Base-by-base conservation (phyloP, 805 yeast species). In the Candida arabinofermentans region DNA sequence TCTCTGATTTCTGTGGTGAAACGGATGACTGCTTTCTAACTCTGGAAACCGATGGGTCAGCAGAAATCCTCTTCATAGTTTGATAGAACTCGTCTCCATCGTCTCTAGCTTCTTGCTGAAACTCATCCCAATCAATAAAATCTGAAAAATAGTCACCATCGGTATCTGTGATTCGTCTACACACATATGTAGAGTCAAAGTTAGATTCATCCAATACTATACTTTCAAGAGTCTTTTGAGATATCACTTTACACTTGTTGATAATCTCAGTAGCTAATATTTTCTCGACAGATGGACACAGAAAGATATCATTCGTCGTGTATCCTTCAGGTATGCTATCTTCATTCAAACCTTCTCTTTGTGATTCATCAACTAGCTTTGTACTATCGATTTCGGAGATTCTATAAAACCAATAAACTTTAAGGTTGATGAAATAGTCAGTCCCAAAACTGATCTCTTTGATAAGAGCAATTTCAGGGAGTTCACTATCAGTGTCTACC, bases 391-490 rank as follows among this genome's bases (percentile, higher is more conserved):
- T 58, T 29, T 78, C 81, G 4, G 55, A 32, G 35, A 60, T 54
- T 40, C 72, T 55, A n/a, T 71, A 54, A 45, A 79, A 77, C 58
- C 75, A 71, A 24, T 73, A 48, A 2, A 72, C 81, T 43, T 63
- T 60, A 1, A 81, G 48, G 13, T 72, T 80, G 2, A 81, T 61
- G 39, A 67, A 70, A 37, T 65, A 65, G 27, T 71, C 67, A 4
- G 71, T 72, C 3, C 82, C 84, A 41, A 73, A 66, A 16, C 62
- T 49, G 12, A 80, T 75, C 33, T 77, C 81, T 37, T 69, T 70
- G 13, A 83, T 65, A 27, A 80, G 49, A 6, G 71, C 81, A 2
- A 77, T 62, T 34, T 65, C 71, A 1, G 71, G 62, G 2, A 55
- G 47, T 2, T 60, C 59, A 2, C 57, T 61, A 0, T 61, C 62